Conservation (phyloP, 1,284 basidiomycete species). For the Amylostereum chailletii region DNA sequence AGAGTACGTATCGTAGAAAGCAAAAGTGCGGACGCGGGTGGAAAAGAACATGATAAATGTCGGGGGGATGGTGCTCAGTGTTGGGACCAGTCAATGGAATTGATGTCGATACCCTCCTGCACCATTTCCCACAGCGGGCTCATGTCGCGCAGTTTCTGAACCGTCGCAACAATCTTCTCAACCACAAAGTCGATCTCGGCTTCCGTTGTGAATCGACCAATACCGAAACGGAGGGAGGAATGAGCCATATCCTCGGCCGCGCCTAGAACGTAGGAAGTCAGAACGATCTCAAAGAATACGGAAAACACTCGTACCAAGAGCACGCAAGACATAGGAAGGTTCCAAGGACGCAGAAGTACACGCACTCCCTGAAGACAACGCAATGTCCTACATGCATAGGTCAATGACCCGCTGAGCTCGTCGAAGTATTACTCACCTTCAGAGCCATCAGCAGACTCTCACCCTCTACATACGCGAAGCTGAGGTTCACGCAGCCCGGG, state of each 20-base stretch:
- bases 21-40: too few relatives aligned
- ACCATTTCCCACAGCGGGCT: conserved; percentile 98
- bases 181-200: conserved; percentile 95
- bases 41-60: too few relatives aligned
- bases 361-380: conserved; percentile 94
- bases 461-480: conserved; percentile 96
- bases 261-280: conserved; percentile 32
- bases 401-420: neutral
- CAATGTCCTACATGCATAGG: conserved; percentile 65
- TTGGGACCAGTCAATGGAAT: conserved; percentile 87
- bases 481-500: conserved; percentile 91
- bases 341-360: conserved; percentile 98
- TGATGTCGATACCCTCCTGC: conserved; percentile 94
- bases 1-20: too few relatives aligned
- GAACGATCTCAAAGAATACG: conserved; percentile 2
- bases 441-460: conserved; percentile 97
- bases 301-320: conserved; percentile 54
- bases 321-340: conserved; percentile 96
- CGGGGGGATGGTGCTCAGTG: conserved; percentile 25
- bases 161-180: conserved; percentile 81
- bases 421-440: conserved; percentile 60
- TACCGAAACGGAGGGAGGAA: conserved; percentile 94
- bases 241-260: conserved; percentile 99
- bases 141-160: conserved; percentile 69
- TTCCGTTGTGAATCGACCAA: conserved; percentile 97